A percentile compares a stretch with the other conserved stretches of the same genome.
Conservation (phyloP, 805 yeast genomes). For the Pichia eremophila region DNA sequence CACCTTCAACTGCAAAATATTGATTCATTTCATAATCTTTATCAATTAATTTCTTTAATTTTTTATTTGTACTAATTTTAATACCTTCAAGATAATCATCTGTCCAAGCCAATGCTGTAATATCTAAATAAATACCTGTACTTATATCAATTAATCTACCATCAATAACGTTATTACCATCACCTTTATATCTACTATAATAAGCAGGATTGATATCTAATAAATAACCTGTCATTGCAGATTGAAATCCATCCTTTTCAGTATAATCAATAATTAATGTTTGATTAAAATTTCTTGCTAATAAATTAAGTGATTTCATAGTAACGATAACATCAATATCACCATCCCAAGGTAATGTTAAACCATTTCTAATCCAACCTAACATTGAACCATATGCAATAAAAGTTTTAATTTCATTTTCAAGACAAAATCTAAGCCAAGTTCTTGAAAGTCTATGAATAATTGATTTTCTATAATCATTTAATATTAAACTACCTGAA, state of each 20-base stretch:
- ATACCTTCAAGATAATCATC: slow-evolving; percentile 2
- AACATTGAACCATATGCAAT: slow-evolving; percentile 55
- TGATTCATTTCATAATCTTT: slow-evolving; percentile 11
- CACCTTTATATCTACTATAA: slow-evolving; percentile 30
- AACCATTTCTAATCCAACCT: slow-evolving; percentile 55
- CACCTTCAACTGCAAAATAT: slow-evolving; percentile 37
- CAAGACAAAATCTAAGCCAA: slow-evolving; percentile 43
- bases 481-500: slow-evolving; percentile 16
- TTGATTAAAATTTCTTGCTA: slow-evolving; percentile 42
- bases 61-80: slow-evolving; percentile 2
- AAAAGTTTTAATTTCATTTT: slow-evolving; percentile 43
- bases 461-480: slow-evolving; percentile 17
- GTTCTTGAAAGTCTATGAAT: slow-evolving; percentile 42
- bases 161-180: slow-evolving; percentile 44
- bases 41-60: slow-evolving; percentile 11
- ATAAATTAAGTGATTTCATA: slow-evolving; percentile 30
- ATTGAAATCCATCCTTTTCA: slow-evolving; percentile 7
- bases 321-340: slow-evolving; percentile 58
- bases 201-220: slow-evolving; percentile 28
- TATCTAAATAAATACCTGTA: slow-evolving; percentile 38
- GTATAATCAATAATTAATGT: slow-evolving; percentile 36
- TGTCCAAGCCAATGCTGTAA: slow-evolving; percentile 28
- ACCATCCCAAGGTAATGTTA: slow-evolving; percentile 51
- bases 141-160: slow-evolving; percentile 45
- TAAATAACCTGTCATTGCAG: slow-evolving; percentile 25